Conservation (phyloP, 129 eudicot genomes). For the Flaveria linearis region DNA sequence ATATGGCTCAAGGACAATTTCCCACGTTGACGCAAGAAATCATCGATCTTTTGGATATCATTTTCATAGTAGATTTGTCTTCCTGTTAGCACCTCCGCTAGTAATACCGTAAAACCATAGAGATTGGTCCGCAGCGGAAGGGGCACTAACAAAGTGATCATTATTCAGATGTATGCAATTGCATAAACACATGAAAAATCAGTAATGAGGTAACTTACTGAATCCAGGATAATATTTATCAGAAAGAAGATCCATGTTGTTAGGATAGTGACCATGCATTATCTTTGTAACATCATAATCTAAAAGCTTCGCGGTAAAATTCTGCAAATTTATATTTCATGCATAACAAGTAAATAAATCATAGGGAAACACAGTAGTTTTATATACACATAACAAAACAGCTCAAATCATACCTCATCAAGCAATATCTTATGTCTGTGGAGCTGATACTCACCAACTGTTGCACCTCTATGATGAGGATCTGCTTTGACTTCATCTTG, state of each 20-base stretch:
- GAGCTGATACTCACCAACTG: neutral
- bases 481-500: neutral
- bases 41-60: neutral
- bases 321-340: conserved; percentile 2
- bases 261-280: neutral
- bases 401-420: neutral
- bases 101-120: conserved; percentile 11
- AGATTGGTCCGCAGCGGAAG: neutral
- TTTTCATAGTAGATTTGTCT: neutral
- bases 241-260: neutral
- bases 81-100: conserved; percentile 7
- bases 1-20: neutral
- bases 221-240: neutral
- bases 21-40: neutral
- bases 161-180: conserved; percentile 9
- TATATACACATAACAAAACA: neutral
- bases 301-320: conserved; percentile 13
- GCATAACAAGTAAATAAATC: neutral
- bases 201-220: conserved; percentile 4
- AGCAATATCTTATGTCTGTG: neutral
- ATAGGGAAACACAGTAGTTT: neutral
- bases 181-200: neutral
- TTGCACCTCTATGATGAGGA: neutral
- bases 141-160: neutral
- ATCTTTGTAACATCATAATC: conserved; percentile 10